Conservation (phyloP, 2,329 filamentous ascomycete species). For the Neonectria faginata region DNA sequence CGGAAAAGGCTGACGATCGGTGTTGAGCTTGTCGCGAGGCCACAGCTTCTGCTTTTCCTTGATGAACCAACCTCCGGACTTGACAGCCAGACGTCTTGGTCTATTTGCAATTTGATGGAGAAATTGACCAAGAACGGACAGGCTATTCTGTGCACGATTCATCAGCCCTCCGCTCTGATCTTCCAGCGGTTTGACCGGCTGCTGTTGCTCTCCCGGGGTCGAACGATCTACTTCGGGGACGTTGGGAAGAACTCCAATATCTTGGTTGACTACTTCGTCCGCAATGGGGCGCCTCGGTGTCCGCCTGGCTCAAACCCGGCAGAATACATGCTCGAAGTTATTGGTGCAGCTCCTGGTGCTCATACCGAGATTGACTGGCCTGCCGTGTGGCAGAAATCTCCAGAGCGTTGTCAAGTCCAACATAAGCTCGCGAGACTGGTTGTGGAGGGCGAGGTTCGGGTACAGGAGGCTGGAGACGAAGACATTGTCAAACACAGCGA, state of each 20-base stretch:
- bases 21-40: constrained; percentile 64
- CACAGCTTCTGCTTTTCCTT: constrained; percentile 67
- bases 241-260: constrained; percentile 67
- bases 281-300: constrained; percentile 68
- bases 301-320: constrained; percentile 71
- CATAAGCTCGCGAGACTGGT: constrained; percentile 49
- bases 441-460: background rate
- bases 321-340: constrained; percentile 72
- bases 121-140: constrained; percentile 66
- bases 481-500: constrained; percentile 40
- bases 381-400: constrained; percentile 51
- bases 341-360: constrained; percentile 61
- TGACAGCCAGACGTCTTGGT: constrained; percentile 70
- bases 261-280: constrained; percentile 70
- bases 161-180: constrained; percentile 62
- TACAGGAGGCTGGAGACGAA: background rate
- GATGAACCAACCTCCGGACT: constrained; percentile 70
- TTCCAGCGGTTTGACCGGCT: constrained; percentile 68
- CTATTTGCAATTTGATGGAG: constrained; percentile 68
- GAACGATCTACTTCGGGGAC: constrained; percentile 74
- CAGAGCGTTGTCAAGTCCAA: constrained; percentile 49
- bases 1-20: constrained; percentile 70
- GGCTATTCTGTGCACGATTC: constrained; percentile 63
- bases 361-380: constrained; percentile 57
- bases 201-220: constrained; percentile 70